Percentiles rank a stretch among this genome's conserved stretches.
Evolutionary conservation across 1,284 basidiomycete genomes (phyloP).

Genomic region (Crucibulum cyathiforme): DNA sequence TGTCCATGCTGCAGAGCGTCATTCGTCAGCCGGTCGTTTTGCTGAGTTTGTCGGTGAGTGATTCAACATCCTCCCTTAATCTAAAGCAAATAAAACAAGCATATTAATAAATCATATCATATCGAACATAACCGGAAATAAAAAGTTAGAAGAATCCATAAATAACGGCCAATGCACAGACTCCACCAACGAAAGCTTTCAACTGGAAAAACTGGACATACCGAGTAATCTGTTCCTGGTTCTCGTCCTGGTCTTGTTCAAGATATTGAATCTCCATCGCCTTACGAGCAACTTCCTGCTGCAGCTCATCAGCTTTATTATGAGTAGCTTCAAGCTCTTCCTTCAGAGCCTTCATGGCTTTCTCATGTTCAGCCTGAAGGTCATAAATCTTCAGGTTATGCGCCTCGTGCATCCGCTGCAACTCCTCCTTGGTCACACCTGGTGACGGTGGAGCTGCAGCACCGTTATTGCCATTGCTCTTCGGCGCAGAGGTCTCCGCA

Average conservation of each 20-base stretch:
- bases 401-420: slow-evolving; percentile 77
- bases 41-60: slow-evolving; percentile 47
- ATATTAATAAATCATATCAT: slow-evolving; percentile 42
- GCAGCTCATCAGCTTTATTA: slow-evolving; percentile 58
- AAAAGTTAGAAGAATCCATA: slow-evolving; percentile 55
- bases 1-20: neutral
- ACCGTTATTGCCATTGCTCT: slow-evolving; percentile 56
- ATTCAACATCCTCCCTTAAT: slow-evolving; percentile 69
- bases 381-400: slow-evolving; percentile 84
- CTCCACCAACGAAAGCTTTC: slow-evolving; percentile 61
- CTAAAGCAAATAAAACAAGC: slow-evolving; percentile 41
- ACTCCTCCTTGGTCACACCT: slow-evolving; percentile 72
- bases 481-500: slow-evolving; percentile 55
- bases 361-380: slow-evolving; percentile 74
- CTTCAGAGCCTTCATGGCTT: slow-evolving; percentile 59
- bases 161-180: slow-evolving; percentile 62
- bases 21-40: slow-evolving; percentile 6
- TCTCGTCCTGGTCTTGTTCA: slow-evolving; percentile 79
- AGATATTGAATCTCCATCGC: slow-evolving; percentile 80
- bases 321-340: slow-evolving; percentile 68
- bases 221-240: slow-evolving; percentile 75
- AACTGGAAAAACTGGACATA: slow-evolving; percentile 70
- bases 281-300: slow-evolving; percentile 69
- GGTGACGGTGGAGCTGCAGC: slow-evolving; percentile 50
- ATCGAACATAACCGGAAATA: slow-evolving; percentile 22